These are phyloP conservation scores for Microdochium paspali DNA, from an alignment of 2,329 filamentous ascomycete genomes.

Conservation along the genomic window DNA sequence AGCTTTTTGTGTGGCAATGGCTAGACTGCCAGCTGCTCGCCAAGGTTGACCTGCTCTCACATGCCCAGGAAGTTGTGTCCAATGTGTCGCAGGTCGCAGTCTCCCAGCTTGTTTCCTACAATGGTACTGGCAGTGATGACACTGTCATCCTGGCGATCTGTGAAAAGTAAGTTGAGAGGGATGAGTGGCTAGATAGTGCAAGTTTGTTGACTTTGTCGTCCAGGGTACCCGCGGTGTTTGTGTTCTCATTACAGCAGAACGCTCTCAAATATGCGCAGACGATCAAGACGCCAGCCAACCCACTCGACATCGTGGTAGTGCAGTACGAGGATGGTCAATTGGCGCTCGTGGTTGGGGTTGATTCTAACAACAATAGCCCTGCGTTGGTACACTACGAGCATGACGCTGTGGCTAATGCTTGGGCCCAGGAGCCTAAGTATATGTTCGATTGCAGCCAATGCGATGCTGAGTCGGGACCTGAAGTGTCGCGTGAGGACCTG, in stretches of 20 bases:
- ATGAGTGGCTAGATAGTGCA: constrained; percentile 5
- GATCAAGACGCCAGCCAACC: constrained; percentile 53
- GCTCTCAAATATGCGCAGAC: constrained; percentile 41
- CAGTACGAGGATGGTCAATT: constrained; percentile 5
- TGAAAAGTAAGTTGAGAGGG: constrained; percentile 30
- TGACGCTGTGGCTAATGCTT: not conserved
- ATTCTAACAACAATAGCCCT: not conserved
- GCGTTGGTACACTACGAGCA: not conserved
- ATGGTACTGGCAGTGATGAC: constrained; percentile 7
- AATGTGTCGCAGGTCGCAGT: constrained; percentile 35
- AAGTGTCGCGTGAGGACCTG: constrained; percentile 14
- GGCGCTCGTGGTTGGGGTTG: constrained; percentile 3
- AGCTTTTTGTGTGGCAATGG: constrained; percentile 82
- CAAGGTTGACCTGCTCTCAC: constrained; percentile 40
- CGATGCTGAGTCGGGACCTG: constrained; percentile 5
- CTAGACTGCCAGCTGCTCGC: constrained; percentile 40
- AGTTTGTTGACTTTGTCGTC: not conserved
- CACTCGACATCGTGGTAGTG: constrained; percentile 42
- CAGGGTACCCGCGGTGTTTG: constrained; percentile 54
- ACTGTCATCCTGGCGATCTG: constrained; percentile 28
- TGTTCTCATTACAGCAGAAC: constrained; percentile 43
- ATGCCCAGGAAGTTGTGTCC: constrained; percentile 25
- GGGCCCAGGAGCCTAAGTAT: not conserved
- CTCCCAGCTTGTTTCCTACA: constrained; percentile 27
- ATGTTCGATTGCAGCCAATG: constrained; percentile 5